Evolutionary conservation across 1,284 basidiomycete species (phyloP), one percentile per base, ranked within the genome.

Genomic region (Boletus sp.): DNA sequence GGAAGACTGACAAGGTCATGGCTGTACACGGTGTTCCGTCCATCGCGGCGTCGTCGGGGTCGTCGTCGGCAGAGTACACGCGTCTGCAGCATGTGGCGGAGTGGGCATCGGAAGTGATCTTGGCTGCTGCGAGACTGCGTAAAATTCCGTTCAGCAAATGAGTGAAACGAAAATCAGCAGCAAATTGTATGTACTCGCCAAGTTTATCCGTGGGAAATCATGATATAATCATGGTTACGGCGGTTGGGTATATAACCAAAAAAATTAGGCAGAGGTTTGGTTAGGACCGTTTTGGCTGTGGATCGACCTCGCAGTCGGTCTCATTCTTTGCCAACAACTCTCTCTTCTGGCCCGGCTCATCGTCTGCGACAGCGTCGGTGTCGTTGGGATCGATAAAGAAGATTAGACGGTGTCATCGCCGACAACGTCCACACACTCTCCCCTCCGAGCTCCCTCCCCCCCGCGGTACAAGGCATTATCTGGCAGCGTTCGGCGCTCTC

Each of bases 221-320:
- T 72, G 47, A 75, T 51, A 61, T 75, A 73, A 75, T 50, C 18
- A 0, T 43, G 1, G 52, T 52, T 57, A 37, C 54, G 7, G 44
- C 7, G 46, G 37, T 24, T 53, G 50, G 43, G 54, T 71, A 72
- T 73, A 67, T 69, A 74, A 58, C 18, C 41, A 52, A 73, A 74
- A 74, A 31, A 61, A 59, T 49, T 33, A 42, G 46, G 9, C n/a
- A 35, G 22, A 20, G 24, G 33, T 47, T 43, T 60, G 18, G 35
- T 27, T 42, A 73, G 70, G 71, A 60, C 68, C 58, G 69, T 69
- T 59, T 61, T 67, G 74, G 70, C 73, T 69, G 73, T 76, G 79
- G 77, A 79, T 80, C 79, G 77, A 79, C 77, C 67, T 72, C 72
- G 72, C 72, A 71, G 73, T 74, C 68, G 71, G 70, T 76, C 69